Base-by-base conservation (phyloP, 805 yeast species). In the Ogataea angusta region DNA sequence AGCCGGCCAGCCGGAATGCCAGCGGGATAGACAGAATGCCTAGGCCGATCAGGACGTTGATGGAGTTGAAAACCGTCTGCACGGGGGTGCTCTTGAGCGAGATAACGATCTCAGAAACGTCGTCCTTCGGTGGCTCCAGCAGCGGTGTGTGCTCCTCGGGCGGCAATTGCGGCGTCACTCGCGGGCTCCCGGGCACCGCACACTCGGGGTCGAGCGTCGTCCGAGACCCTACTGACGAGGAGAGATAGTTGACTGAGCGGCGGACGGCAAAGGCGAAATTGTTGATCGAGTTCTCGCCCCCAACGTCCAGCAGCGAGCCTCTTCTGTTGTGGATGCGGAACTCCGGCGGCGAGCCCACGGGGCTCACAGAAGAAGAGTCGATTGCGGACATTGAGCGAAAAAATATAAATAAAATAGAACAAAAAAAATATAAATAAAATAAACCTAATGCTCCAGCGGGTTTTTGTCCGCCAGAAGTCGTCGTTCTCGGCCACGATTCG, bases 61-160 rank as follows among this genome's bases (percentile, higher is more conserved):
- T 79, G 1, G 90, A 80, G 52, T 85, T 85, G 68, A 85, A 83
- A 5, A 82, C 66, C 0, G 95, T 85, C 57, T 85, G 95, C 1
- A 85, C 78, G 0, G 78, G 79, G 0, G 93, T 85, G 6, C 82
- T 76, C 48, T 62, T 70, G 6, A 66, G 67, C 7, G 63, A 49
- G 26, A 50, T 47, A 7, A 51, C 39, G 3, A 40, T 24, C 5
- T 47, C 49, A 16, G 22, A 23, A 6, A 31, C 37, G 22, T 49
- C 48, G 24, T 36, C 46, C 13, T 42, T 44, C 2, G 38, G 31
- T 10, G 35, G 26, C 8, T 14, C 27, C 3, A 40, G 10, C 30
- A 40, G 34, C 16, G 43, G 38, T 3, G 35, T 34, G 17, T 28
- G 30, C 23, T 40, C 43, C 6, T 22, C n/a, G 19, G 36, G 31